Evolutionary conservation across 2,329 filamentous ascomycete species (phyloP), one percentile per base, ranked within the genome.

Genomic region (Colletotrichum simmondsii): DNA sequence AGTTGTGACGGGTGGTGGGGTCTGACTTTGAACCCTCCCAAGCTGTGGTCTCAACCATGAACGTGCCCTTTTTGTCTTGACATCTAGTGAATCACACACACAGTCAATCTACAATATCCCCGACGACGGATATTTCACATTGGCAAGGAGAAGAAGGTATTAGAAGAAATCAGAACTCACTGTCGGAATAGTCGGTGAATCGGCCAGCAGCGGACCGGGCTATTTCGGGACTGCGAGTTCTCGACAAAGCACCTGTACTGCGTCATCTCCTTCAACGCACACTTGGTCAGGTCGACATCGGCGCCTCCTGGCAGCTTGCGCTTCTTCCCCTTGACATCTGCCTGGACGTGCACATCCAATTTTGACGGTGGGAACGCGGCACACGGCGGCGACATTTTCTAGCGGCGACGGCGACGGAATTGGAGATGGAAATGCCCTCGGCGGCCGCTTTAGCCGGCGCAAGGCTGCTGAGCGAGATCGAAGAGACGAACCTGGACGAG

Each of bases 31-130:
- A 24, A 26, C 80, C 85, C 81, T 92, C 90, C 90, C 90, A 92
- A 56, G 86, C 85, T 14, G 91, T 92, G 28, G 91, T 92, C 82
- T 92, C 91, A 56, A 91, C 88, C 79, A 84, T 87, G 76, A 92
- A 92, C 8, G 71, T 82, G 5, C 88, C 88, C 16, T 88, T 88
- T 76, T 82, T 86, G 80, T 92, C 90, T 71, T 84, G 83, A 79
- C 91, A 92, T 76, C 91, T 92, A 60, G 61, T 57, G 14, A 32
- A 14, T 42, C 61, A 16, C 56, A 49, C 6, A 11, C 54, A 3
- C 54, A 3, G 22, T 60, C 49, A 61, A 35, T 14, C 10, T 24
- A 49, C 26, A 28, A 16, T 42, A 37, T 16, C 30, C 46, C 28
- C 16, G 57, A 16, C 26, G 28, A n/a, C n/a, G 7, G 46, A 57